Percentiles rank a stretch among this genome's conserved stretches.
phyloP scores from a whole-genome alignment of 139 green algal species.

The Volvox reticuliferus region DNA sequence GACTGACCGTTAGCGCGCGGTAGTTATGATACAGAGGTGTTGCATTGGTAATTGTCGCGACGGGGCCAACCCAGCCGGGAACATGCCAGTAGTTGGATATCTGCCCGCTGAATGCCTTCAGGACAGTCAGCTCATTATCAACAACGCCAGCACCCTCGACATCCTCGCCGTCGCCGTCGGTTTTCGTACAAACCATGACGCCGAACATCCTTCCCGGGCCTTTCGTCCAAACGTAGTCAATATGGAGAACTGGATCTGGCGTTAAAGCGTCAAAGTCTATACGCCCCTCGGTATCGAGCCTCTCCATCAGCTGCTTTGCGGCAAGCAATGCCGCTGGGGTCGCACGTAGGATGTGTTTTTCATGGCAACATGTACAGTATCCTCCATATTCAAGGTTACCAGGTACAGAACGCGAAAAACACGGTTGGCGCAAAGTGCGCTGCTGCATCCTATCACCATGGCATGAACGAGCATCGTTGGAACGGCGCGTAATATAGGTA shows the following conservation, averaged over 20 bases:
- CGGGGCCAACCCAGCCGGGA: constrained; percentile 59
- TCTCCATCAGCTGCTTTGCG: not conserved
- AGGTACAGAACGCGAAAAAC: not conserved
- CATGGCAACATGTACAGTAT: constrained; percentile 2
- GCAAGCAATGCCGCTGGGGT: not conserved
- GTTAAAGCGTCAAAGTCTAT: constrained; percentile 47
- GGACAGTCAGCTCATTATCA: constrained; percentile 17
- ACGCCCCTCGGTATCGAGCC: not conserved
- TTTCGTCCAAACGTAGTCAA: constrained; percentile 55
- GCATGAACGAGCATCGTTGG: not conserved
- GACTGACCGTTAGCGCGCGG: not conserved
- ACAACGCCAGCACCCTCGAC: not conserved
- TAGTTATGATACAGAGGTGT: constrained; percentile 35
- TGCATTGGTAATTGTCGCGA: constrained; percentile 46
- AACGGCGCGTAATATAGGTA: not conserved
- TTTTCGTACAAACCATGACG: constrained; percentile 39
- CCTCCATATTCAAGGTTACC: not conserved
- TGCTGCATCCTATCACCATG: not conserved
- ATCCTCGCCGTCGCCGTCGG: not conserved
- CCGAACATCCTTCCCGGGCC: constrained; percentile 67
- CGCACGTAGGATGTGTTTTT: not conserved
- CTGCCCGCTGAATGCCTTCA: constrained; percentile 60
- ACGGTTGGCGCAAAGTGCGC: not conserved
- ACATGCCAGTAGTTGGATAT: constrained; percentile 59
- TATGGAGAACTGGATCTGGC: constrained; percentile 36